Evolutionary conservation across 208 protist genomes (phyloP).

Genomic region (Herpetomonas samuelpessoai): DNA sequence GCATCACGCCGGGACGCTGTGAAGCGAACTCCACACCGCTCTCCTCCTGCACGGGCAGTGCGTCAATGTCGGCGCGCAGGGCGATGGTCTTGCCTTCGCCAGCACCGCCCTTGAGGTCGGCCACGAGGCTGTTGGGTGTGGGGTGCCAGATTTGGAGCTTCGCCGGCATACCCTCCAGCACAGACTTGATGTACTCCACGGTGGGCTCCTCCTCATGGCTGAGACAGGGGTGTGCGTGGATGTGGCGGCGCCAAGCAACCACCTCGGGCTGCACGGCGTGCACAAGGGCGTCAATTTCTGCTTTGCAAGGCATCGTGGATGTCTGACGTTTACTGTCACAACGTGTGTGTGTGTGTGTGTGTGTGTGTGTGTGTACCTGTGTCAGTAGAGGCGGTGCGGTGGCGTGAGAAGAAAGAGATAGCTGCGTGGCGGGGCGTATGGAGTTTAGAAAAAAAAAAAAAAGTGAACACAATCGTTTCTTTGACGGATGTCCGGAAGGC

Average conservation of each 20-base stretch:
- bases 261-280: conserved; percentile 27
- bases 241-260: conserved; percentile 36
- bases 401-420: too few species aligned
- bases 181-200: conserved; percentile 33
- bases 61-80: too few species aligned
- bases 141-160: conserved; percentile 39
- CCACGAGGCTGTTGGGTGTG: conserved; percentile 42
- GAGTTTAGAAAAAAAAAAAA: too few species aligned
- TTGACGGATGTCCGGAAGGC: too few species aligned
- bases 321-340: too few species aligned
- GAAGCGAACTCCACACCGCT: conserved; percentile 61
- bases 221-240: conserved; percentile 50
- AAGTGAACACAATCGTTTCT: too few species aligned
- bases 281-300: conserved; percentile 17
- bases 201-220: conserved; percentile 47
- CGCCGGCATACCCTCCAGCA: conserved; percentile 25
- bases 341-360: too few species aligned
- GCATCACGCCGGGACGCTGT: conserved; percentile 34
- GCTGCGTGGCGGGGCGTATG: too few species aligned
- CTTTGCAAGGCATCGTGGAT: too few species aligned
- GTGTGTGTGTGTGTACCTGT: too few species aligned
- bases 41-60: conserved; percentile 57
- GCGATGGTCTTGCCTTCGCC: conserved; percentile 51
- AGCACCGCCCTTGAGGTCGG: conserved; percentile 47
- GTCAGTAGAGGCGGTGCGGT: too few species aligned